Evolutionary conservation across 306 rosid genomes (phyloP).

Genomic region (Prosopis cineraria): DNA sequence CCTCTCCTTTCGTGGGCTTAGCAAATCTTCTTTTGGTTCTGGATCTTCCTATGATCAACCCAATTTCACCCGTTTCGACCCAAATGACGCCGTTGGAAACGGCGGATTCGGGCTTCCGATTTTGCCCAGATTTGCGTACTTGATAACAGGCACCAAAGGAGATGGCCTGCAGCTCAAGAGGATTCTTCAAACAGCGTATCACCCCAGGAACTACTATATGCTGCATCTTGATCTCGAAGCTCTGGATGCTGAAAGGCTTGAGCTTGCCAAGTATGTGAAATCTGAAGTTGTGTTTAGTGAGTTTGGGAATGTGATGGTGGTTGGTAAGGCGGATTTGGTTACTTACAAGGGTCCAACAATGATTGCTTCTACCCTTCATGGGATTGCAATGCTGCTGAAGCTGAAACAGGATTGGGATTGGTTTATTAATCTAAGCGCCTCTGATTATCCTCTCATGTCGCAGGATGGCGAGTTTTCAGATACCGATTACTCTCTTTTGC

Average conservation of each 20-base stretch:
- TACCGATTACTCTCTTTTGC: background rate
- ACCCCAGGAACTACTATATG: slow-evolving; percentile 78
- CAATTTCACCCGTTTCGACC: slow-evolving; percentile 28
- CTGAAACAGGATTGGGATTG: slow-evolving; percentile 77
- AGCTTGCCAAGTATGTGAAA: slow-evolving; percentile 67
- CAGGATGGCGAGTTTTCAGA: slow-evolving; percentile 68
- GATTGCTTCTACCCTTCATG: slow-evolving; percentile 78
- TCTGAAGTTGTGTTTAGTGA: slow-evolving; percentile 47
- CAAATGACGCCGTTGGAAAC: background rate
- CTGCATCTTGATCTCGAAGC: slow-evolving; percentile 91
- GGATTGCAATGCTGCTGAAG: slow-evolving; percentile 72
- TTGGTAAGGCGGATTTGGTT: slow-evolving; percentile 75
- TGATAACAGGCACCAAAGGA: slow-evolving; percentile 65
- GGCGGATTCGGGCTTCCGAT: slow-evolving; percentile 44
- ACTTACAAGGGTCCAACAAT: slow-evolving; percentile 80
- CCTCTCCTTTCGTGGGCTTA: slow-evolving; percentile 30
- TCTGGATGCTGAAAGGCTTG: slow-evolving; percentile 73
- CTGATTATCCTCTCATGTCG: slow-evolving; percentile 90
- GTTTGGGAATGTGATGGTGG: slow-evolving; percentile 81
- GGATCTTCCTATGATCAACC: slow-evolving; percentile 23
- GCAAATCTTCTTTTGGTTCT: slow-evolving; percentile 38
- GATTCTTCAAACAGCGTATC: slow-evolving; percentile 78
- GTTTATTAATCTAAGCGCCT: slow-evolving; percentile 85
- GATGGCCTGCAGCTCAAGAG: slow-evolving; percentile 60
- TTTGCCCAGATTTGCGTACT: slow-evolving; percentile 77